Base-by-base conservation (phyloP, 352 stramenopile genomes). In the Phytopythium aichiense region DNA sequence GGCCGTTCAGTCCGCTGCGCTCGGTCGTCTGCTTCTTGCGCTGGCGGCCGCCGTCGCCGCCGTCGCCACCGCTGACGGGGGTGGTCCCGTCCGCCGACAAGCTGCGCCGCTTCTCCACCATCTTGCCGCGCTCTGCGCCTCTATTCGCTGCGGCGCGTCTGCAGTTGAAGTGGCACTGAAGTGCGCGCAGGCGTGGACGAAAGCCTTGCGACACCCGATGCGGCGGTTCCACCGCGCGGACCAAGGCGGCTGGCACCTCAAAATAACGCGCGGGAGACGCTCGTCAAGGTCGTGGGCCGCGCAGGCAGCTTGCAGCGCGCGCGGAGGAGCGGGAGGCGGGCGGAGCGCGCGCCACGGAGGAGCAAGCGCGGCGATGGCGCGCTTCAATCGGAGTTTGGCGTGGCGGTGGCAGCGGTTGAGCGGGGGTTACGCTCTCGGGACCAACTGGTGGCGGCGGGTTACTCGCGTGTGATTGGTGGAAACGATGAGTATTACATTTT, bases 91-190 rank as follows among this genome's bases (percentile, higher is more conserved):
- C 56, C 30, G 54, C 55, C 48, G 65, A 50, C 42, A 72, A 65
- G 68, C 67, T 81, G 42, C 66, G 67, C 48, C 76, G 72, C 64
- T 86, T 86, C 67, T 83, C 76, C 58, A 77, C 74, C 76, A 85
- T 85, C 7, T 13, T n/a, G 30, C 50, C 18, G 9, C 9, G 22
- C 11, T 11, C 1, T 25, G 22, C 1, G 7, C 7, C 5, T 28
- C 1, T 16, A 50, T 0, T 8, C 11, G 22, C n/a, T 30, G 43
- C 25, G 4, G 18, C 22, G 12, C 20, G 9, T 25, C 23, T 0
- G 20, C n/a, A 6, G 7, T 9, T 15, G 11, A 38, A 13, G 33
- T 2, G 20, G 20, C 20, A 2, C 7, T 15, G 11, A 9, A 13
- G 33, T 15, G 33, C 7, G 33, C 33, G 33, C 11, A 13, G 33